Conservation (phyloP, 1,139 yeast genomes). For the Lipomyces yarrowii region DNA sequence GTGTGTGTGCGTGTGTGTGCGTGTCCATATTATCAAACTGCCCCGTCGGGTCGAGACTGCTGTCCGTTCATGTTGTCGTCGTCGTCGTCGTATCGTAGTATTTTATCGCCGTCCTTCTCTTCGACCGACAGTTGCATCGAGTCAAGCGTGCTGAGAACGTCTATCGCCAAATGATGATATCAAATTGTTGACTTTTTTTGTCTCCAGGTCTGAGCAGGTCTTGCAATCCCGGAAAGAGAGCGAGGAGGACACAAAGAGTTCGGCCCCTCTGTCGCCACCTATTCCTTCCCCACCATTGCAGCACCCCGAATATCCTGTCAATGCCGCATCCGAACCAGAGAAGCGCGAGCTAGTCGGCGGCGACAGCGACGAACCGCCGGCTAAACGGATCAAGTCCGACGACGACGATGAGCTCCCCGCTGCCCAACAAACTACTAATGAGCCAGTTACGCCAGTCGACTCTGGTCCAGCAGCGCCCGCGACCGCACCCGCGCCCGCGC, state of each 20-base stretch:
- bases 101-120: background rate
- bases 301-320: slow-evolving; percentile 18
- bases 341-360: slow-evolving; percentile 9
- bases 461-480: background rate
- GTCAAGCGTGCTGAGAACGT: background rate
- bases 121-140: slow-evolving; percentile 2
- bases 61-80: background rate
- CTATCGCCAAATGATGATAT: background rate
- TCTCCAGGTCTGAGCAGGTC: slow-evolving; percentile 3
- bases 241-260: slow-evolving; percentile 12
- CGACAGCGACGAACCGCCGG: slow-evolving; percentile 22
- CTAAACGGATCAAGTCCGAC: slow-evolving; percentile 28
- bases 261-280: slow-evolving; percentile 30
- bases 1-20: background rate
- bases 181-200: background rate
- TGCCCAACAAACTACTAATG: background rate
- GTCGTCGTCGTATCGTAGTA: background rate
- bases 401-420: slow-evolving; percentile 1
- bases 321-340: slow-evolving; percentile 4
- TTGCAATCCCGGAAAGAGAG: slow-evolving; percentile 4
- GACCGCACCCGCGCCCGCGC: slow-evolving; percentile 4
- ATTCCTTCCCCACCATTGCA: slow-evolving; percentile 30
- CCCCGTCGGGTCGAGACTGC: background rate
- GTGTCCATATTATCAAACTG: background rate
- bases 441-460: slow-evolving; percentile 1